phyloP scores from a whole-genome alignment of 805 yeast genomes.

The Teunomyces cretensis region DNA sequence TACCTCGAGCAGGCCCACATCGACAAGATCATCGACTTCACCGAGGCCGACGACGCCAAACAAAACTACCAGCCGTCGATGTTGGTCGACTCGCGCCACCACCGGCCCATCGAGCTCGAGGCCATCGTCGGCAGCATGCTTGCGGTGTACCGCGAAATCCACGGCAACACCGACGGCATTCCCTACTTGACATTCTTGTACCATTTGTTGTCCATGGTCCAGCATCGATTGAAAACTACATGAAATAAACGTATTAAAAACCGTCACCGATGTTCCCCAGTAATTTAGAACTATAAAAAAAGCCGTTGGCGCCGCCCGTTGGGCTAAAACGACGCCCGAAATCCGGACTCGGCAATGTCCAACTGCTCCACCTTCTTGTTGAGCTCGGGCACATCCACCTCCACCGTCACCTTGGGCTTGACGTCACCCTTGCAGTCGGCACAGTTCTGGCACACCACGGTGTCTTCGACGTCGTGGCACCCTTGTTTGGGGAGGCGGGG shows the following conservation, averaged over 20 bases:
- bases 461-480: slow-evolving; percentile 17
- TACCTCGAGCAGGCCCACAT: slow-evolving; percentile 7
- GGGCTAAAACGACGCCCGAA: background rate
- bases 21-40: slow-evolving; percentile 12
- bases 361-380: slow-evolving; percentile 5
- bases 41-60: slow-evolving; percentile 45
- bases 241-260: background rate
- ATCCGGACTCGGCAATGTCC: background rate
- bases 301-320: background rate
- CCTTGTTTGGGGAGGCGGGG: background rate
- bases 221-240: slow-evolving; percentile 6
- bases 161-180: slow-evolving; percentile 7
- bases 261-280: too few relatives aligned
- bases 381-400: slow-evolving; percentile 8
- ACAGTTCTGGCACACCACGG: slow-evolving; percentile 28
- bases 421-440: slow-evolving; percentile 26
- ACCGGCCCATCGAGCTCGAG: slow-evolving; percentile 69
- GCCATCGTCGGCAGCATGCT: slow-evolving; percentile 61
- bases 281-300: too few relatives aligned
- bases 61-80: slow-evolving; percentile 67
- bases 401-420: slow-evolving; percentile 11
- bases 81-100: slow-evolving; percentile 65
- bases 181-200: slow-evolving; percentile 12
- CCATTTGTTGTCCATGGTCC: slow-evolving; percentile 12
- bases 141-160: background rate